These are phyloP conservation scores for Pseudogymnoascus sp. DNA, from an alignment of 2,329 filamentous ascomycete genomes.

Conservation along the genomic window DNA sequence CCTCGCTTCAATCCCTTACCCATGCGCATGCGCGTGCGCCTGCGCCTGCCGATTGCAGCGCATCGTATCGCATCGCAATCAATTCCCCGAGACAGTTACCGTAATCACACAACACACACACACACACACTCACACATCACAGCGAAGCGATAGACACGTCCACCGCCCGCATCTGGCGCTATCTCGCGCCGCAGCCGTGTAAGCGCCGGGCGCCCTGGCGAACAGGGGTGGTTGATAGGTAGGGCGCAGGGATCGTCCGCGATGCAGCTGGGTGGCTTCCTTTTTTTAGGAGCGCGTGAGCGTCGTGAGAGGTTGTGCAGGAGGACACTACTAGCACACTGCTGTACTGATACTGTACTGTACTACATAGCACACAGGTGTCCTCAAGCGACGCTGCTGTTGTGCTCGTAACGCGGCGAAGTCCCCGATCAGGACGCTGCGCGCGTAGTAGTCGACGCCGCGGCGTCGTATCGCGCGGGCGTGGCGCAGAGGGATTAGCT, in stretches of 20 bases:
- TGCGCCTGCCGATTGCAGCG: too few relatives aligned
- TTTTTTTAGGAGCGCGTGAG: background rate
- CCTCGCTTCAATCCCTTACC: too few relatives aligned
- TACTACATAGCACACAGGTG: background rate
- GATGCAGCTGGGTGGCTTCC: background rate
- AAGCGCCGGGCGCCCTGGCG: background rate
- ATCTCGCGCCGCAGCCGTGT: conserved; percentile 1
- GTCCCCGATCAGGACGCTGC: background rate
- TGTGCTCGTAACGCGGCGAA: background rate
- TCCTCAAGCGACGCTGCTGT: background rate
- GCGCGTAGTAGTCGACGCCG: background rate
- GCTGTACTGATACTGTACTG: too few relatives aligned
- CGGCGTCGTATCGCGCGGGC: background rate
- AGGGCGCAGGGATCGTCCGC: background rate
- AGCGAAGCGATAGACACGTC: background rate
- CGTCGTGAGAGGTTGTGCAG: too few relatives aligned
- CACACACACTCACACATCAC: too few relatives aligned
- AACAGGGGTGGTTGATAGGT: background rate
- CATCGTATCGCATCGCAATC: too few relatives aligned
- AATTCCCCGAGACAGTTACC: too few relatives aligned
- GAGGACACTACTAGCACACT: too few relatives aligned
- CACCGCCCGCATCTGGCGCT: background rate
- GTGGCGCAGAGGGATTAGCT: background rate
- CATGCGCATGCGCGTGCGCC: too few relatives aligned
- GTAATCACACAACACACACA: too few relatives aligned